These are phyloP conservation scores for Mycena albidolilacea DNA, from an alignment of 768 basidiomycete genomes.

Conservation along the genomic window DNA sequence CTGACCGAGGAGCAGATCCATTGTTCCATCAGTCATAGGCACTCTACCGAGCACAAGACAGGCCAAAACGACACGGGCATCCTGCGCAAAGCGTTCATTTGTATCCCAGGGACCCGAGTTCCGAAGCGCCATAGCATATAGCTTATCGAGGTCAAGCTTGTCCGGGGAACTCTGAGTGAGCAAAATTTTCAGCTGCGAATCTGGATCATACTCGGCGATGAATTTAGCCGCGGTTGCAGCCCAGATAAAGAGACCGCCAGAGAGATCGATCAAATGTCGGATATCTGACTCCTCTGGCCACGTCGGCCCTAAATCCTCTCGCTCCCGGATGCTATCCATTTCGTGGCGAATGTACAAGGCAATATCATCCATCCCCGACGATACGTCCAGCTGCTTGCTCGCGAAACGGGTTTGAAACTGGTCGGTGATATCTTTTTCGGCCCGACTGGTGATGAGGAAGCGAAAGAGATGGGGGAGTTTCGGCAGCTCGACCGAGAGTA, in stretches of 20 bases:
- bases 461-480: too few species aligned
- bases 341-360: not conserved
- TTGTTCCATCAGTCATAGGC: slow-evolving; percentile 4
- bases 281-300: not conserved
- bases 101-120: slow-evolving; percentile 4
- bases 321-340: not conserved
- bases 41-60: slow-evolving; percentile 4
- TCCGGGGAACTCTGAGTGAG: not conserved
- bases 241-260: too few species aligned
- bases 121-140: not conserved
- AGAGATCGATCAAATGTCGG: too few species aligned
- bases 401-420: not conserved
- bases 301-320: not conserved
- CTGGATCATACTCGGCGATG: too few species aligned
- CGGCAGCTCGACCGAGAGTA: too few species aligned
- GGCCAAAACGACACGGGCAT: slow-evolving; percentile 8
- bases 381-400: not conserved
- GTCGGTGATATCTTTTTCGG: not conserved
- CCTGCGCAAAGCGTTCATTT: not conserved
- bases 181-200: too few species aligned
- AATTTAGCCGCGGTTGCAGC: too few species aligned
- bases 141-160: not conserved
- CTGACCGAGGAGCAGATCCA: not conserved
- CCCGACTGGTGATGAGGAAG: not conserved
- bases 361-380: not conserved